Evolutionary conservation across 2,329 filamentous ascomycete genomes (phyloP).

Genomic region (Arthrobotrys sphaeroides): DNA sequence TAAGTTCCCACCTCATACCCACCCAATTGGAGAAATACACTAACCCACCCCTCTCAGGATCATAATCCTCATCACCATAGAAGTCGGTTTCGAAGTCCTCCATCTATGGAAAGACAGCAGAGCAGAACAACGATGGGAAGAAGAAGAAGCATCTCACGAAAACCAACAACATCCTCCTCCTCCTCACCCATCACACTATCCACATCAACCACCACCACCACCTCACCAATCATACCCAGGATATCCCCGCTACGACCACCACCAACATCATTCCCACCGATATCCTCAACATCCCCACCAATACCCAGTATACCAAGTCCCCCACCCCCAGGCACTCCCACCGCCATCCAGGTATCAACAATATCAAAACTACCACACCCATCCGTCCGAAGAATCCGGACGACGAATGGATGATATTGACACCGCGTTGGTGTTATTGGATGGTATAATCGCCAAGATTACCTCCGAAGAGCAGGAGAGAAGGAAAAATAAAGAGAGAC

Average conservation of each 20-base stretch:
- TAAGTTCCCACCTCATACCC: constrained; percentile 1
- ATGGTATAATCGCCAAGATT: constrained; percentile 30
- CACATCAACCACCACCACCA: neutral
- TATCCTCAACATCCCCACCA: constrained; percentile 1
- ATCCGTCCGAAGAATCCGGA: neutral
- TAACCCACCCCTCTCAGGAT: constrained; percentile 65
- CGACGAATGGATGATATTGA: constrained; percentile 37
- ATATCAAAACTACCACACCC: neutral
- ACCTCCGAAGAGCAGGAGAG: constrained; percentile 19
- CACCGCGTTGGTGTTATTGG: constrained; percentile 15
- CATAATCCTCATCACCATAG: constrained; percentile 89
- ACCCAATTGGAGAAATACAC: too few relatives aligned
- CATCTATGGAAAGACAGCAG: constrained; percentile 73
- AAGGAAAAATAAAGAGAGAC: neutral
- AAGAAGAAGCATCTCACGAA: constrained; percentile 59
- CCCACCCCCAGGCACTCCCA: neutral
- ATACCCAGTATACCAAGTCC: neutral
- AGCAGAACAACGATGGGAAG: constrained; percentile 62
- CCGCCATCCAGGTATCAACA: neutral
- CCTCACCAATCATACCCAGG: constrained; percentile 3
- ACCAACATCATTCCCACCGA: constrained; percentile 38
- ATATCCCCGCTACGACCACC: constrained; percentile 17
- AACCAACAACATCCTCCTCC: constrained; percentile 4
- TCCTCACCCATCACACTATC: constrained; percentile 18
- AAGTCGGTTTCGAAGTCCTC: constrained; percentile 86